Evolutionary conservation across 2,329 filamentous ascomycete genomes (phyloP).

Genomic region (Plectosphaerella sp.): DNA sequence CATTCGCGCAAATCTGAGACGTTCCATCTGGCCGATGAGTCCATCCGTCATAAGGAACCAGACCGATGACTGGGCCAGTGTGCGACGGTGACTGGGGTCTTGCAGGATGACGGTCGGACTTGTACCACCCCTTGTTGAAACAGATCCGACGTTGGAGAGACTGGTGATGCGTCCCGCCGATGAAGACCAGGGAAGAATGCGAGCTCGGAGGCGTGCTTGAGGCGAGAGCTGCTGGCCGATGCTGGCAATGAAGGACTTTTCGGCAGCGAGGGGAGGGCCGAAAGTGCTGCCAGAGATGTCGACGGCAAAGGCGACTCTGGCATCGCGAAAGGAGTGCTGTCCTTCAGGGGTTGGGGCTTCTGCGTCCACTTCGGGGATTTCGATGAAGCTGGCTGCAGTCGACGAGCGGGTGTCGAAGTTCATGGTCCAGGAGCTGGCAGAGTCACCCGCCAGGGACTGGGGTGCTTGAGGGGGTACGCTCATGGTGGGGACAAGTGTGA

Average conservation of each 20-base stretch:
- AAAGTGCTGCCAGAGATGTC: not conserved
- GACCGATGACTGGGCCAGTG: constrained; percentile 2
- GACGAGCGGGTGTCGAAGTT: too few relatives aligned
- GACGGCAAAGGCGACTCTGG: not conserved
- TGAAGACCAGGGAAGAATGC: not conserved
- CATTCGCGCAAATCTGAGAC: constrained; percentile 8
- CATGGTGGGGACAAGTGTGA: too few relatives aligned
- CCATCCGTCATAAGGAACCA: constrained; percentile 19
- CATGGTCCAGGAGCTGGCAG: too few relatives aligned
- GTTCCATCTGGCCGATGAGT: constrained; percentile 2
- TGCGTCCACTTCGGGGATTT: too few relatives aligned
- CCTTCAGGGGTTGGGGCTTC: not conserved
- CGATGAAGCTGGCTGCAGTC: too few relatives aligned
- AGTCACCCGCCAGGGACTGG: too few relatives aligned
- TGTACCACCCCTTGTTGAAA: not conserved
- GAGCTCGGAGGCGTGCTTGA: not conserved
- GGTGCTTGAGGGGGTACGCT: too few relatives aligned
- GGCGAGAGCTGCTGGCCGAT: not conserved
- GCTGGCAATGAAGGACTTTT: not conserved
- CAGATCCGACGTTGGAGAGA: not conserved
- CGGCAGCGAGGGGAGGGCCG: not conserved
- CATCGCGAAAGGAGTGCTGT: not conserved
- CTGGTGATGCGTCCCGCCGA: not conserved
- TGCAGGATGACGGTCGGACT: not conserved
- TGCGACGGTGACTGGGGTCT: not conserved